Conservation (phyloP, 768 basidiomycete species). For the Boletales sp. region DNA sequence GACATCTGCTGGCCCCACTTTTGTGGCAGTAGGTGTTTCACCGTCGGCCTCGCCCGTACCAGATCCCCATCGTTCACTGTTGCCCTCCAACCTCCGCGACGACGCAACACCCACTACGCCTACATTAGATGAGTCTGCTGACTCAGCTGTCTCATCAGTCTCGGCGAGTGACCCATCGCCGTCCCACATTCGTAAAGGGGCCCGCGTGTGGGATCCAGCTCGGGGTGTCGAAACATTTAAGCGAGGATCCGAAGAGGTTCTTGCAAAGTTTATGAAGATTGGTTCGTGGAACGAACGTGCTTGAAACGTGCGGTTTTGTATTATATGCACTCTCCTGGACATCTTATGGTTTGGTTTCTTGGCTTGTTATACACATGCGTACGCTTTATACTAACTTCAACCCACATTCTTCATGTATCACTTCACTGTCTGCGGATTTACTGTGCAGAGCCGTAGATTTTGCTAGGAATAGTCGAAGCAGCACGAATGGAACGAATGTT, state of each 20-base stretch:
- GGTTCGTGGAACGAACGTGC: constrained; percentile 60
- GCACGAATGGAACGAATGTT: no score
- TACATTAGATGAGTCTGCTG: constrained; percentile 4
- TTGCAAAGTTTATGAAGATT: constrained; percentile 79
- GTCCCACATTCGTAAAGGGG: constrained; percentile 40
- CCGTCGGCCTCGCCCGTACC: constrained; percentile 6
- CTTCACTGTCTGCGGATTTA: background rate
- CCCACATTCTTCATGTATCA: background rate
- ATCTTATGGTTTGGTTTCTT: background rate
- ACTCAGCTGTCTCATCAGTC: no score
- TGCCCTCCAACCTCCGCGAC: constrained; percentile 13
- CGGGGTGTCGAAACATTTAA: constrained; percentile 85
- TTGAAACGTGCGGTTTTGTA: constrained; percentile 4
- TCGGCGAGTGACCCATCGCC: background rate
- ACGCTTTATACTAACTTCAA: background rate
- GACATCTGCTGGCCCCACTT: constrained; percentile 10
- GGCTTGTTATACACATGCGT: background rate
- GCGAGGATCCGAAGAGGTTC: constrained; percentile 81
- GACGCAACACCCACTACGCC: constrained; percentile 10
- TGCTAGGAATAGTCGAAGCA: background rate
- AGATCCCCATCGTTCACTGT: constrained; percentile 11
- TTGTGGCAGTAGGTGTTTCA: background rate
- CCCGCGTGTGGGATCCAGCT: constrained; percentile 81
- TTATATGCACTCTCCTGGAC: background rate
- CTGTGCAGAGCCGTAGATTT: background rate